Base-by-base conservation (phyloP, 306 rosid genomes). In the Acacia confusa region DNA sequence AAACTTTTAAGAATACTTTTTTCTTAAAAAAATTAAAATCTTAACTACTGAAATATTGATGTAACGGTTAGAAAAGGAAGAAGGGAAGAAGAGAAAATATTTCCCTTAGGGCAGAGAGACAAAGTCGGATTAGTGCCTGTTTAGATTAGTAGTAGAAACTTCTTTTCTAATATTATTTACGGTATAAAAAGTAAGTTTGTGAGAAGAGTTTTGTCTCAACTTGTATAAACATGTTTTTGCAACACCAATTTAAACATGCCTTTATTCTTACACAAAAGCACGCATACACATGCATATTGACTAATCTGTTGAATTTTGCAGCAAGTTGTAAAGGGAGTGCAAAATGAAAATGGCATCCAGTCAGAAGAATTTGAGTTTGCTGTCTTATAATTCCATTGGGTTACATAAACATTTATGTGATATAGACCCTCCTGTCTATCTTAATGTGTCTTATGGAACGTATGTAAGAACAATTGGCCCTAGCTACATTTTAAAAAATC, bases 291-390 rank as follows among this genome's bases (percentile, higher is more conserved):
- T 11, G 52, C 40, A 38, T 70, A 60, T 28, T 48, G 55, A 64
- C 45, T 53, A 65, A 34, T 73, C 32, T 47, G 44, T 77, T 45
- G 22, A 76, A 80, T 66, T 19, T 81, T 80, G 87, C 93, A 94
- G 98, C 83, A 80, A 81, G 89, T 86, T 72, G 80, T 87, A 20
- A 65, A 50, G 28, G 93, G 94, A 50, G 90, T 48, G 5, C 84
- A 77, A 72, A 86, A 24, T 64, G 91, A 91, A 84, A 84, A 86
- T 75, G 94, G 91, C 55, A 82, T 84, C 80, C 82, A 88, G 82
- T 53, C 58, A 67, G 86, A 65, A 83, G 75, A 66, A 44, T 57
- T 61, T 28, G 69, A 84, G 40, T 60, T 58, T 68, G 79, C 74
- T 63, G 63, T 70, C 28, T 20, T 15, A 6, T 16, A 5, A 81